Evolutionary conservation across 2,329 filamentous ascomycete genomes (phyloP).

Genomic region (Apiospora arundinis): DNA sequence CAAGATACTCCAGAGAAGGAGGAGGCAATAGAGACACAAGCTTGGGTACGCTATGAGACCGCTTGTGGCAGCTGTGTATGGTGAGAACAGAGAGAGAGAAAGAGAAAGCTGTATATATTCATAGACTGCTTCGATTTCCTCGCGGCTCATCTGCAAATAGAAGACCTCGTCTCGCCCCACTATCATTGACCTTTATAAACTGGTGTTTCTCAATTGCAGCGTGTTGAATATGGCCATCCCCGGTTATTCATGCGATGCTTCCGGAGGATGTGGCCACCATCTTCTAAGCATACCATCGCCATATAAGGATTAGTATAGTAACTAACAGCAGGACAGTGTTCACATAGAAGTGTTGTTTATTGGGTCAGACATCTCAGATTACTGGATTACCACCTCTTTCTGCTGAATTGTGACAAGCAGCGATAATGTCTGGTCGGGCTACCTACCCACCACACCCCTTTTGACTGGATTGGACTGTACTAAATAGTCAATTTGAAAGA

Average conservation of each 20-base stretch:
- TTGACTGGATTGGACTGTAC: not conserved
- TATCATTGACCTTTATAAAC: not conserved
- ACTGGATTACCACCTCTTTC: no score
- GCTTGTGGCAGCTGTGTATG: not conserved
- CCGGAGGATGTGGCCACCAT: no score
- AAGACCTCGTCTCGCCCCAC: not conserved
- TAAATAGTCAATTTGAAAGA: not conserved
- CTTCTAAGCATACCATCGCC: no score
- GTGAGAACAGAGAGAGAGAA: not conserved
- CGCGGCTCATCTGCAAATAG: not conserved
- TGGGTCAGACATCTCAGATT: no score
- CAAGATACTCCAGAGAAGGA: not conserved
- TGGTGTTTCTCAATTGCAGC: not conserved
- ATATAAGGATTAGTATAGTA: no score
- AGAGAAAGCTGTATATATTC: not conserved
- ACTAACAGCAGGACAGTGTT: not conserved
- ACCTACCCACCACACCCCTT: not conserved
- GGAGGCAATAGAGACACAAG: not conserved
- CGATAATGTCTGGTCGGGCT: not conserved
- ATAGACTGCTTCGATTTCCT: conserved; percentile 2
- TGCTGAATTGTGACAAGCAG: no score
- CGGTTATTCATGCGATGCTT: no score
- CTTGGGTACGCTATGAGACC: not conserved
- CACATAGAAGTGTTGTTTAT: no score
- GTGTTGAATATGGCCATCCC: no score